Evolutionary conservation across 306 rosid species (phyloP), one percentile per base, ranked within the genome.

Genomic region (Calophaca sinica): DNA sequence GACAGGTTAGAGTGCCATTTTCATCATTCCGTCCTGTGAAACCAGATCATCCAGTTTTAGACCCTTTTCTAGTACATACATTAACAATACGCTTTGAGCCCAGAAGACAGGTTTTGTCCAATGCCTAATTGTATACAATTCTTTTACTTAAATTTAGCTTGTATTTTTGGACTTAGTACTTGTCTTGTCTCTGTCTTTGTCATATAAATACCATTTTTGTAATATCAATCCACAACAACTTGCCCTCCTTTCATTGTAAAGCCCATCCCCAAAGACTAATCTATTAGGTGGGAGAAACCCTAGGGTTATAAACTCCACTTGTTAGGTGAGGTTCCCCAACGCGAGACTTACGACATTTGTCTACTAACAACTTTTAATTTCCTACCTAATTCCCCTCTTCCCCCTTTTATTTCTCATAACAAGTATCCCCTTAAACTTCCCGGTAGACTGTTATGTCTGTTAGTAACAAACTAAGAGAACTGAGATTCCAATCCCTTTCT

Each of bases 81-180:
- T 76, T 94, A 66, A 94, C 98, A 32, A 90, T 94, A 83, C 97
- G 96, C 76, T 94, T 94, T 58, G 98, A 94, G 83, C 98, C 98
- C 39, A 88, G 97, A 88, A 91, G 90, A 90, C 98, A 91, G 97
- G 98, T 94, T 58, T 61, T 73, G 73, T 45, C 15, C 32, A 8
- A 62, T 75, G 75, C 49, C 82, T 73, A 50, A 28, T 33, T 75
- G 72, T 39, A 49, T 75, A 53, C n/a, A 5, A 57, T 42, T 70
- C 68, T 26, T 52, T 75, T 50, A 41, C 48, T 45, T 45, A 20
- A 45, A 66, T 63, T 63, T 77, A 57, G 4, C 59, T 63, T 62
- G 66, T 44, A 36, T 41, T 57, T 63, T 6, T 68, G 33, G 77
- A 15, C 50, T n/a, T n/a, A n/a, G n/a, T n/a, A n/a, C 29, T 68